Evolutionary conservation across 2,329 filamentous ascomycete genomes (phyloP).

Genomic region (Fusarium dlaminii): DNA sequence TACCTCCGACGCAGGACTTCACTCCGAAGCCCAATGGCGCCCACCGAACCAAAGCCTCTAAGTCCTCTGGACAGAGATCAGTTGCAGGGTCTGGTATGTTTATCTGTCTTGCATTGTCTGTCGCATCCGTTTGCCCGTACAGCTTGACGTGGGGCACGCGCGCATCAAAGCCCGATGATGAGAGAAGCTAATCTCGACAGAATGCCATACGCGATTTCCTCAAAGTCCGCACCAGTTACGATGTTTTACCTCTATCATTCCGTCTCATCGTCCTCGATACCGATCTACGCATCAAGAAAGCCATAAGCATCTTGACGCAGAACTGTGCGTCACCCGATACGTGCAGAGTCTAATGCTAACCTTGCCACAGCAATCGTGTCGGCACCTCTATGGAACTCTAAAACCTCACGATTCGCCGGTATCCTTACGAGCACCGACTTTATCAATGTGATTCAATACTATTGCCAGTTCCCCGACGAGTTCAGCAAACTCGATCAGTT

Average conservation of each 20-base stretch:
- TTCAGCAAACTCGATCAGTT: constrained; percentile 93
- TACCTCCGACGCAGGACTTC: constrained; percentile 59
- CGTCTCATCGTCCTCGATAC: constrained; percentile 96
- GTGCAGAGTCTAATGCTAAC: constrained; percentile 19
- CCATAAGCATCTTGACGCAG: constrained; percentile 91
- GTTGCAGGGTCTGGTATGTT: constrained; percentile 77
- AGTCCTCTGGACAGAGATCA: constrained; percentile 79
- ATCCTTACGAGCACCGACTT: constrained; percentile 96
- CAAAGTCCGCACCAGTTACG: constrained; percentile 95
- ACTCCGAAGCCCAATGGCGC: constrained; percentile 49
- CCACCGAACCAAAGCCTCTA: constrained; percentile 54
- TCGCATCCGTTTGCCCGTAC: constrained; percentile 29
- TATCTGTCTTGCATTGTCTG: constrained; percentile 1
- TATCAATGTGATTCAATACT: constrained; percentile 99
- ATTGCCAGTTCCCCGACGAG: constrained; percentile 95
- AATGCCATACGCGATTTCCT: constrained; percentile 94
- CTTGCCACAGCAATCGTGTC: constrained; percentile 84
- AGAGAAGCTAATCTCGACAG: constrained; percentile 56
- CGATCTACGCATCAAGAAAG: constrained; percentile 95
- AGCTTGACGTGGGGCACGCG: constrained; percentile 30
- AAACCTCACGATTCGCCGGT: constrained; percentile 90
- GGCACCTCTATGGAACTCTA: constrained; percentile 95
- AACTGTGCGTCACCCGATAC: constrained; percentile 72
- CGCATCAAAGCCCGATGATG: constrained; percentile 7
- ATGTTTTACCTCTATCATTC: constrained; percentile 95